Base-by-base conservation (phyloP, 192 early-diverging fungal genomes). In the Backusella luteola region DNA sequence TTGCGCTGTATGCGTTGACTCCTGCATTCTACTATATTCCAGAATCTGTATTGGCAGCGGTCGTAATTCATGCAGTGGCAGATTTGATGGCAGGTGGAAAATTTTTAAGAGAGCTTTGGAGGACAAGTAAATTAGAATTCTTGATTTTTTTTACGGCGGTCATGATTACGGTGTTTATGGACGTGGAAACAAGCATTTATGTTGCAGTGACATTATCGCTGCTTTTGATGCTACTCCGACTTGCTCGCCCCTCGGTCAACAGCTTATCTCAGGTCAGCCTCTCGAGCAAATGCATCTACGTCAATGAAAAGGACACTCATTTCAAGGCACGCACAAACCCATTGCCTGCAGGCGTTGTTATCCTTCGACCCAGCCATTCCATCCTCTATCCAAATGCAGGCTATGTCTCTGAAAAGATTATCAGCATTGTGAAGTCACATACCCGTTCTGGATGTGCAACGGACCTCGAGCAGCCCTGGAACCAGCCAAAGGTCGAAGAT, bases 11-110 rank as follows among this genome's bases (percentile, higher is more conserved):
- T 72, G 84, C 84, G n/a, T 84, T 97, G 80, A 95, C 96, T 23
- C 91, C 89, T 17, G 89, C 89, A 26, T 94, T 97, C 83, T 92
- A 91, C 78, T 95, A 90, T 69, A 93, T 97, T 32, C 93, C 96
- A 3, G 91, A 88, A 49, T 87, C 93, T 19, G 84, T 89, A 0
- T 84, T 97, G 44, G 91, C 93, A 3, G 94, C 94, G 0, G 90
- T 97, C 67, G 92, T 96, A 39, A 89, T 96, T 52, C 80, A 84
- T 35, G 85, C 86, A 26, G 94, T 98, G 39, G 81, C 87, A 23
- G 92, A 93, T 72, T 84, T 98, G 67, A 83, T 97, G 34, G 84
- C 87, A 4, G 85, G 88, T 12, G 89, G 88, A 8, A 76, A 75
- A 0, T 83, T 89, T 36, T 67, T 94, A 34, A 84, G 75, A 66